Conservation (phyloP, 176 grass and related monocot species). For the Paspalum notatum region DNA sequence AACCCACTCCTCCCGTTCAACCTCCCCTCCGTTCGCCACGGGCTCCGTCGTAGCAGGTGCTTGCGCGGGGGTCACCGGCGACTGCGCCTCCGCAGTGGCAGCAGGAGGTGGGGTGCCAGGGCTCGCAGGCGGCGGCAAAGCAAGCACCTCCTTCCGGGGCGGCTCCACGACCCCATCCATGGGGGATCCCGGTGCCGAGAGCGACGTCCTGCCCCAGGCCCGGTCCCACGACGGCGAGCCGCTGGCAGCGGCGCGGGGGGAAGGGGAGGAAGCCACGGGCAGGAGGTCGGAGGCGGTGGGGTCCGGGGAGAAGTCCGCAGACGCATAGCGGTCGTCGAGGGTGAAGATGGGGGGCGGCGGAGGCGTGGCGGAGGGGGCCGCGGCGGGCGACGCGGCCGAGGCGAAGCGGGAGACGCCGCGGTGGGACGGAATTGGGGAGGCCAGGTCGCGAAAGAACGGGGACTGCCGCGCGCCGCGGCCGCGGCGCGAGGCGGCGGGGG, state of each 20-base stretch:
- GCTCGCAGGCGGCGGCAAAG: slow-evolving; percentile 45
- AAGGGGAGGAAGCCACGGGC: slow-evolving; percentile 53
- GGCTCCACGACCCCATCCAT: slow-evolving; percentile 58
- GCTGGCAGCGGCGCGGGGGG: slow-evolving; percentile 45
- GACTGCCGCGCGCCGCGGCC: slow-evolving; percentile 49
- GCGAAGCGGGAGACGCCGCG: slow-evolving; percentile 56
- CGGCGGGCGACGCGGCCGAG: background rate
- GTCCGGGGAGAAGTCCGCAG: slow-evolving; percentile 70
- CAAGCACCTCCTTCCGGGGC: slow-evolving; percentile 43
- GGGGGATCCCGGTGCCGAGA: slow-evolving; percentile 40
- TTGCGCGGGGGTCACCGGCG: slow-evolving; percentile 50
- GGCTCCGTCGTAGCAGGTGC: slow-evolving; percentile 35
- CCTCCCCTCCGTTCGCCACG: slow-evolving; percentile 38
- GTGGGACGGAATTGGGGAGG: slow-evolving; percentile 61
- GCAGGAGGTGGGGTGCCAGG: slow-evolving; percentile 38
- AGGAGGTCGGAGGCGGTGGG: slow-evolving; percentile 63
- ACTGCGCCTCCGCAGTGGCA: slow-evolving; percentile 48
- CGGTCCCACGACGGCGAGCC: slow-evolving; percentile 51
- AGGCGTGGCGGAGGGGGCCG: slow-evolving; percentile 28
- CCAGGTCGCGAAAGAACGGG: slow-evolving; percentile 79
- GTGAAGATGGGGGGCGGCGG: slow-evolving; percentile 77
- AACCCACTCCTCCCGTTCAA: slow-evolving; percentile 79
- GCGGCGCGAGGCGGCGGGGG: slow-evolving; percentile 44
- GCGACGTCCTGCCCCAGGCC: slow-evolving; percentile 28
- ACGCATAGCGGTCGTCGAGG: slow-evolving; percentile 69